A percentile compares a stretch with the other conserved stretches of the same genome.
These are phyloP conservation scores for Elongisporangium prolatum DNA, from an alignment of 352 stramenopile genomes.

Conservation along the genomic window DNA sequence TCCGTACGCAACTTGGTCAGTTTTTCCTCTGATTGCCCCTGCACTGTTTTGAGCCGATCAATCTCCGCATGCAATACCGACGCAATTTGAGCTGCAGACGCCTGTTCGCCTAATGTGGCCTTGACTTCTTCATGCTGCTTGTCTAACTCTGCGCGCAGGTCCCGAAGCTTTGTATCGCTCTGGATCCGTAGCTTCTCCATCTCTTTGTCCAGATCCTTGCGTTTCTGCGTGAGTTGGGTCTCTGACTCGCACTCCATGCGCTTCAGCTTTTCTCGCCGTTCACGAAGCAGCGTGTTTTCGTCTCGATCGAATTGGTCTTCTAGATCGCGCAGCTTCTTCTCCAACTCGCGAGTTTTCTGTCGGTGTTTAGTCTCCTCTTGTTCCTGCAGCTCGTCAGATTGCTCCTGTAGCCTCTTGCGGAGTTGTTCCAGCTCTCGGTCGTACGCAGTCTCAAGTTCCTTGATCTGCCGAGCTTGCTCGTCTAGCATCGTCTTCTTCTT, in stretches of 20 bases:
- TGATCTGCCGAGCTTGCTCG: constrained; percentile 31
- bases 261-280: constrained; percentile 66
- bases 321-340: constrained; percentile 65
- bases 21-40: constrained; percentile 15
- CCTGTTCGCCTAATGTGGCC: constrained; percentile 19
- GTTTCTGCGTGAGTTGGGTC: constrained; percentile 32
- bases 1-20: constrained; percentile 5
- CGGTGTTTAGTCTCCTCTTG: constrained; percentile 54
- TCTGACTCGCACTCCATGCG: constrained; percentile 49
- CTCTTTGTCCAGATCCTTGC: constrained; percentile 55
- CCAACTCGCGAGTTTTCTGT: constrained; percentile 50
- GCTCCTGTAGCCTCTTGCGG: constrained; percentile 39
- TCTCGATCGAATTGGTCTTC: constrained; percentile 68
- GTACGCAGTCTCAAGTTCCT: constrained; percentile 32
- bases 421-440: constrained; percentile 24
- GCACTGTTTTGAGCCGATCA: constrained; percentile 13
- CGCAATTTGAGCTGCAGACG: constrained; percentile 10
- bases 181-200: constrained; percentile 33
- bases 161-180: constrained; percentile 34
- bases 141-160: constrained; percentile 37
- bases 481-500: constrained; percentile 47
- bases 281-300: constrained; percentile 41
- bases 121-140: constrained; percentile 28
- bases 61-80: constrained; percentile 25
- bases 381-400: constrained; percentile 49